A percentile compares a stretch with the other conserved stretches of the same genome.
phyloP scores from a whole-genome alignment of 768 basidiomycete genomes.

The Lactarius psammicola region DNA sequence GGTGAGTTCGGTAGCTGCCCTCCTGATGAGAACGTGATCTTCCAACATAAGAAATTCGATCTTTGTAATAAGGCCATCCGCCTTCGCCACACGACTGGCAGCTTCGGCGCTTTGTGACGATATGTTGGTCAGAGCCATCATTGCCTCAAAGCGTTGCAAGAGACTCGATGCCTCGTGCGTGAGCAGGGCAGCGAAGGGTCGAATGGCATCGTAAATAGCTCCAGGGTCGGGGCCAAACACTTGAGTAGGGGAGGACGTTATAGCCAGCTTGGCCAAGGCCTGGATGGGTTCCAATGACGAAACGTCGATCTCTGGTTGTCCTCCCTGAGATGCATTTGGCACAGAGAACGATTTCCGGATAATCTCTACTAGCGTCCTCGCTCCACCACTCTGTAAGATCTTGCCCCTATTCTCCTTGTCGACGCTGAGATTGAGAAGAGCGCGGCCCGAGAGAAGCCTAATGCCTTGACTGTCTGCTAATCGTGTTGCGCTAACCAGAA shows the following conservation, averaged over 20 bases:
- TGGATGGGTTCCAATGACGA: conserved; percentile 67
- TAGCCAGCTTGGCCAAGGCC: conserved; percentile 88
- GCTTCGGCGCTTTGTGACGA: conserved; percentile 71
- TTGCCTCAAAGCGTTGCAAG: conserved; percentile 85
- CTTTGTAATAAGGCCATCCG: conserved; percentile 58
- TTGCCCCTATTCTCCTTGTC: conserved; percentile 74
- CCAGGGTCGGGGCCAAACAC: conserved; percentile 86
- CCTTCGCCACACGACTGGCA: conserved; percentile 63
- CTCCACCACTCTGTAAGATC: conserved; percentile 76
- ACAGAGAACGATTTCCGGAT: conserved; percentile 51
- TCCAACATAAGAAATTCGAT: conserved; percentile 77
- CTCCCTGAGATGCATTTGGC: conserved; percentile 30
- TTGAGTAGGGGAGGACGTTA: conserved; percentile 85
- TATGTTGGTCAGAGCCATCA: conserved; percentile 96
- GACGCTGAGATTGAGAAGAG: conserved; percentile 70
- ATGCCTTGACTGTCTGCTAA: conserved; percentile 63
- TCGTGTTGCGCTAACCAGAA: conserved; percentile 56
- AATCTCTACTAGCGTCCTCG: conserved; percentile 58
- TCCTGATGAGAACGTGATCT: conserved; percentile 75
- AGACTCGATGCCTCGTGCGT: conserved; percentile 64
- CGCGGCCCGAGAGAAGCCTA: conserved; percentile 54
- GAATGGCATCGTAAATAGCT: conserved; percentile 76
- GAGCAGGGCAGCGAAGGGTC: conserved; percentile 74
- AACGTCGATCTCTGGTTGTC: conserved; percentile 39
- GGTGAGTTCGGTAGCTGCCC: conserved; percentile 86